A percentile compares a stretch with the other conserved stretches of the same genome.
Conservation (phyloP, 331 rosid genomes). For the Stylosanthes scabra region DNA sequence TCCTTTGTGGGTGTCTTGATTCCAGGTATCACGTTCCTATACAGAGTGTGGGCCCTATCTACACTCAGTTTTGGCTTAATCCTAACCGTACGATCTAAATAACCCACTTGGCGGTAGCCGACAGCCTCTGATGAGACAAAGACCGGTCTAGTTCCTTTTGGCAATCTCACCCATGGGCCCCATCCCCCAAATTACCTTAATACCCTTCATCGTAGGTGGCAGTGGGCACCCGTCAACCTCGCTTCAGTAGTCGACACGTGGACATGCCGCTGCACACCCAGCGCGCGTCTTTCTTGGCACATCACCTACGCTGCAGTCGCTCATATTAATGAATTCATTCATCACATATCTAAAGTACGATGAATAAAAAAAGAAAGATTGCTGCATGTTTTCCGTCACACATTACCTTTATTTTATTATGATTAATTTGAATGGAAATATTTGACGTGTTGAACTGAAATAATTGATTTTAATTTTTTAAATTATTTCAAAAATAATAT, state of each 20-base stretch:
- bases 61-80: conserved; percentile 35
- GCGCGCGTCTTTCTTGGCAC: conserved; percentile 1
- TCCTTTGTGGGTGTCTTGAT: conserved; percentile 22
- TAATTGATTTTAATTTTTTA: too few relatives aligned
- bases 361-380: conserved; percentile 44
- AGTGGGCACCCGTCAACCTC: background rate
- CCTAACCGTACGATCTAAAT: conserved; percentile 53
- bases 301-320: conserved; percentile 45
- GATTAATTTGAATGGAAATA: too few relatives aligned
- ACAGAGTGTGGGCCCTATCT: background rate
- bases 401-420: too few relatives aligned
- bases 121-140: conserved; percentile 71
- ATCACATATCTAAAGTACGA: too few relatives aligned
- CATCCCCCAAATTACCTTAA: conserved; percentile 9
- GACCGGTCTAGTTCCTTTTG: conserved; percentile 94
- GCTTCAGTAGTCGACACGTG: conserved; percentile 32
- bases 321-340: conserved; percentile 32
- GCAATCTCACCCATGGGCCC: conserved; percentile 58
- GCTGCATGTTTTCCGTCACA: too few relatives aligned
- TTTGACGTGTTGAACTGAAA: too few relatives aligned
- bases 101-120: too few relatives aligned
- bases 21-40: conserved; percentile 49
- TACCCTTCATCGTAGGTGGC: conserved; percentile 3
- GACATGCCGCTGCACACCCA: background rate
- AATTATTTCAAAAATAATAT: too few relatives aligned